Evolutionary conservation across 2,329 filamentous ascomycete species (phyloP).

Genomic region (Drechslerella stenobrocha): DNA sequence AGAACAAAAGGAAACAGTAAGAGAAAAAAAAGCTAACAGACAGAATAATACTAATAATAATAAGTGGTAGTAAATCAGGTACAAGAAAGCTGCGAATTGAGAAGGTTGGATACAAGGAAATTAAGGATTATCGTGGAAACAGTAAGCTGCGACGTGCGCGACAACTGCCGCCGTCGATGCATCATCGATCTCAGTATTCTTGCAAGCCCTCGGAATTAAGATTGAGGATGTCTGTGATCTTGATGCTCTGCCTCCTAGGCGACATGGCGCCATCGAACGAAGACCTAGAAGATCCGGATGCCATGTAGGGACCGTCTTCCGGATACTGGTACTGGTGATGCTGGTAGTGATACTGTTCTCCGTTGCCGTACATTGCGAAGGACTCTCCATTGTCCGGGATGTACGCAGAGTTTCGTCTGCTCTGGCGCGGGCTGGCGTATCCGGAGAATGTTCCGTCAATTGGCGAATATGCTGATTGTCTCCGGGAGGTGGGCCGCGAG

Average conservation of each 20-base stretch:
- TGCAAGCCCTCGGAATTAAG: conserved; percentile 27
- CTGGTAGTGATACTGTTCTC: conserved; percentile 4
- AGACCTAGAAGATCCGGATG: conserved; percentile 30
- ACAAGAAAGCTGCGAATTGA: too few relatives aligned
- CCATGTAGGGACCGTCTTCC: conserved; percentile 19
- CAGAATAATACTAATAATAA: too few relatives aligned
- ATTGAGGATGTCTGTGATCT: conserved; percentile 42
- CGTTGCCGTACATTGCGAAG: conserved; percentile 28
- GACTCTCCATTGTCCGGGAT: conserved; percentile 28
- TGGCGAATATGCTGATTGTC: conserved; percentile 38
- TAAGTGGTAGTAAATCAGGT: too few relatives aligned
- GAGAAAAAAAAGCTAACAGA: too few relatives aligned
- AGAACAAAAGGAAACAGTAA: too few relatives aligned
- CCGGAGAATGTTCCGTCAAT: conserved; percentile 15
- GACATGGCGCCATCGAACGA: conserved; percentile 45
- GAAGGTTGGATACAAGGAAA: too few relatives aligned
- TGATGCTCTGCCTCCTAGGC: conserved; percentile 38
- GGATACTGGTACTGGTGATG: conserved; percentile 5
- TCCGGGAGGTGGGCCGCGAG: conserved; percentile 31
- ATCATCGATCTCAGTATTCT: too few relatives aligned
- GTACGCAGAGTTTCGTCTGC: conserved; percentile 33
- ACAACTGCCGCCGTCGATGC: too few relatives aligned
- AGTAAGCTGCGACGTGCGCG: too few relatives aligned
- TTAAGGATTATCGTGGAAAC: too few relatives aligned
- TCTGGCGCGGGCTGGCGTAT: conserved; percentile 17